Evolutionary conservation across 768 basidiomycete species (phyloP), one percentile per base, ranked within the genome.

Genomic region (Auricularia cornea): DNA sequence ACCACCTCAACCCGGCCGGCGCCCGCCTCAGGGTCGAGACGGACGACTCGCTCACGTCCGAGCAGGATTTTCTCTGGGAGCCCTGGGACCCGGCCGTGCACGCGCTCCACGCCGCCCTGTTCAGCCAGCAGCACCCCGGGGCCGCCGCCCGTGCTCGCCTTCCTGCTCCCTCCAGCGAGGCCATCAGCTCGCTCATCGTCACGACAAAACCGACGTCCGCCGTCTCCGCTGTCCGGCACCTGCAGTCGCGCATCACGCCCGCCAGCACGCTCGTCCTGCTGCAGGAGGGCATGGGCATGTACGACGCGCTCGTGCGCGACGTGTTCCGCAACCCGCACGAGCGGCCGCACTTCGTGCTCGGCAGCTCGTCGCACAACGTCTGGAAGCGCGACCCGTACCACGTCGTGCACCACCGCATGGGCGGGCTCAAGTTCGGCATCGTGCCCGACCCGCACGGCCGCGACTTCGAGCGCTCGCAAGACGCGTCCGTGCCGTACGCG

Each of bases 211-310:
- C 92, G 1, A 80, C 85, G 18, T 77, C 81, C 10, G 89, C 89
- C 3, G 60, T 87, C 3, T 70, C 72, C 2, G 84, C 88, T 3
- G 67, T 99, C 38, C 72, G 74, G 20, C 70, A 73, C 0, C 81
- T 98, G 62, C 74, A 81, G 20, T 84, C 83, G 14, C 83, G 93
- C 20, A 74, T 98, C 23, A 78, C 81, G 3, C 71, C 80, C 0
- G 73, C 81, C 59, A 89, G 88, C 52, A 96, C 94, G 38, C 86
- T 98, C 66, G 90, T 96, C 2, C 82, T 99, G n/a, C 74, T 98
- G 61, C 92, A 96, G 70, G 96, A 96, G 71, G 96, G 96, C 29
- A 90, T 97, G 86, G 96, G 94, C 12, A 77, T 95, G 10, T 91
- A 93, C 73, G 95, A 98, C 62, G 77, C 84, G 64, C 80, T 97